Base-by-base conservation (phyloP, 2,329 filamentous ascomycete species). In the Diaporthe ilicicola region DNA sequence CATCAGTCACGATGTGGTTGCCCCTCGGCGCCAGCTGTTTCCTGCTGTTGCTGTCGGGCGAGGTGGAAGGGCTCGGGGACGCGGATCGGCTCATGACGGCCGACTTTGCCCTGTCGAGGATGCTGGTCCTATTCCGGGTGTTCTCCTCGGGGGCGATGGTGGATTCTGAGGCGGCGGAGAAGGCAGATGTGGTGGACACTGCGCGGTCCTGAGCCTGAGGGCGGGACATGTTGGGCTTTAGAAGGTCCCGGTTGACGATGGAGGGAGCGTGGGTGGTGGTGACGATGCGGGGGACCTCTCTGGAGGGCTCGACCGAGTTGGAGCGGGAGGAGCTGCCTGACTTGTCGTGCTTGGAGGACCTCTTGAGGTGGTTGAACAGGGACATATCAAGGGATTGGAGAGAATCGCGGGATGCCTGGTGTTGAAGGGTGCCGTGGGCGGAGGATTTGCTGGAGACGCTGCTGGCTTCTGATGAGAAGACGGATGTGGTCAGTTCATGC, bases 201-300 rank as follows among this genome's bases (percentile, higher is more conserved):
- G 34, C 29, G 69, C 71, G 71, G 32, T 73, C 69, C 44, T 71
- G 71, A 15, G 29, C 48, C 39, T 64, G 54, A 53, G 59, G 44
- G 50, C 71, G 71, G 70, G 71, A 61, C 64, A 71, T 71, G 44
- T 46, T 67, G 34, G 71, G 71, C 64, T 71, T 73, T 29, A 69
- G 48, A 51, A 71, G 50, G 37, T 73, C 71, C 42, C 69, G 54
- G 44, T 61, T 69, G 55, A 73, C 71, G 32, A 71, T 71, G 27
- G 71, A 69, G 64, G 69, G 71, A 50, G 71, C 69, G 71, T 71
- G 69, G 51, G 69, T 73, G 64, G 71, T 73, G 53, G 71, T 73
- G 64, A 73, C 56, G 48, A 73, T 73, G 51, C 71, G 71, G 32
- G 71, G 71, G 19, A 72, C 44, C 46, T 56, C 53, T 67, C 61